Evolutionary conservation across 805 yeast genomes (phyloP).

Genomic region (Candida dajiaensis): DNA sequence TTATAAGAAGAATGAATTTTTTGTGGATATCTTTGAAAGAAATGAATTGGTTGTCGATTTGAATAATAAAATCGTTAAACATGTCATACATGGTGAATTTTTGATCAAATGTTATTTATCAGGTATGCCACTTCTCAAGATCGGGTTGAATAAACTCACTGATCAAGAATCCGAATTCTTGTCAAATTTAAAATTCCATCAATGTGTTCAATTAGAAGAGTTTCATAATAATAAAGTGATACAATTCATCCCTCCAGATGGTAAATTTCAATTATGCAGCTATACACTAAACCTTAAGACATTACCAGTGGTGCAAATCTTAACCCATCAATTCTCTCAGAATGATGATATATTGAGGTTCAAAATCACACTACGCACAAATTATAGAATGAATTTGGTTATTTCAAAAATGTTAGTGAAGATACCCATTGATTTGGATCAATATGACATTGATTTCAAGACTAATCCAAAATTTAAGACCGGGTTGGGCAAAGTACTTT

Average conservation of each 20-base stretch:
- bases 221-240: slow-evolving; percentile 46
- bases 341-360: neutral
- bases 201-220: slow-evolving; percentile 73
- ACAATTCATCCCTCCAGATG: slow-evolving; percentile 87
- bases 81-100: slow-evolving; percentile 68
- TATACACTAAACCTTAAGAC: slow-evolving; percentile 36
- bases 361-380: slow-evolving; percentile 39
- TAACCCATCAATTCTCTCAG: neutral
- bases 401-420: slow-evolving; percentile 52
- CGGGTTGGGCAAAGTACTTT: slow-evolving; percentile 63
- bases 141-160: slow-evolving; percentile 66
- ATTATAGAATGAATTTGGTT: slow-evolving; percentile 57
- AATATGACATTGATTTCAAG: slow-evolving; percentile 36
- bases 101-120: slow-evolving; percentile 70
- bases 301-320: slow-evolving; percentile 6
- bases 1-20: slow-evolving; percentile 85
- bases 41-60: slow-evolving; percentile 63
- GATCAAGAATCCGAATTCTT: slow-evolving; percentile 28
- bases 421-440: slow-evolving; percentile 50
- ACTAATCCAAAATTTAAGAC: slow-evolving; percentile 62
- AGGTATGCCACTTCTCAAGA: slow-evolving; percentile 82
- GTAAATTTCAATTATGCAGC: slow-evolving; percentile 57
- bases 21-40: slow-evolving; percentile 76
- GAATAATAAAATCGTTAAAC: slow-evolving; percentile 52
- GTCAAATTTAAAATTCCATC: slow-evolving; percentile 77